These are phyloP conservation scores for Phytophthora nicotianae DNA, from an alignment of 352 stramenopile species.

Conservation along the genomic window DNA sequence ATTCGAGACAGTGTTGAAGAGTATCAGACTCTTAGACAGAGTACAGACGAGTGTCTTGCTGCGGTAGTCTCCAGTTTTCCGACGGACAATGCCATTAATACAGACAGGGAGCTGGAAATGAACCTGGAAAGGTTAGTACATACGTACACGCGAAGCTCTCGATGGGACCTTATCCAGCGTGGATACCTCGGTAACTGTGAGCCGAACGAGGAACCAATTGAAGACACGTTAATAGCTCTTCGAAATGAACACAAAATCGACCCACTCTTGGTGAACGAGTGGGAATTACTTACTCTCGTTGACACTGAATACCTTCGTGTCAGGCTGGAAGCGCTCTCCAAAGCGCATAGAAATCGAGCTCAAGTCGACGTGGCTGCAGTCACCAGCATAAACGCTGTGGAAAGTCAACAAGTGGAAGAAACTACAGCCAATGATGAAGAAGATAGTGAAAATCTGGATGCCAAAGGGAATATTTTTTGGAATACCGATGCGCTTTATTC, in stretches of 20 bases:
- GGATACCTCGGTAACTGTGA: slow-evolving; percentile 26
- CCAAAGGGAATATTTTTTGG: slow-evolving; percentile 8
- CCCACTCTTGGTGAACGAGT: slow-evolving; percentile 43
- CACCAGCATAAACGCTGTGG: neutral
- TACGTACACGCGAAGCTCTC: slow-evolving; percentile 14
- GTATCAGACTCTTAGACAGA: slow-evolving; percentile 13
- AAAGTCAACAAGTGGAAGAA: neutral
- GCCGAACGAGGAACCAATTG: neutral
- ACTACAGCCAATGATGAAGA: neutral
- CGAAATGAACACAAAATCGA: slow-evolving; percentile 37
- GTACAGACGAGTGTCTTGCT: slow-evolving; percentile 12
- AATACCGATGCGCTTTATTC: slow-evolving; percentile 37
- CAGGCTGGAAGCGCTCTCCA: slow-evolving; percentile 42
- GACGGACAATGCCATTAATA: slow-evolving; percentile 9
- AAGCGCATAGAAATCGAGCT: slow-evolving; percentile 44
- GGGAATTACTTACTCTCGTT: slow-evolving; percentile 41
- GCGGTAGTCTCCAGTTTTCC: slow-evolving; percentile 8
- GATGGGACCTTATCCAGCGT: slow-evolving; percentile 38
- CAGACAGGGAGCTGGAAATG: slow-evolving; percentile 16
- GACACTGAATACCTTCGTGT: slow-evolving; percentile 42
- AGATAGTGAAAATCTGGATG: neutral
- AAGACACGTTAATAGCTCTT: slow-evolving; percentile 11
- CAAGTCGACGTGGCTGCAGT: slow-evolving; percentile 31
- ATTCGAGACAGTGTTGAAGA: slow-evolving; percentile 6
- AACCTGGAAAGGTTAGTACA: slow-evolving; percentile 22